A percentile compares a stretch with the other conserved stretches of the same genome.
Evolutionary conservation across 2,329 filamentous ascomycete species (phyloP).

Genomic region (Teratosphaeria viscida): DNA sequence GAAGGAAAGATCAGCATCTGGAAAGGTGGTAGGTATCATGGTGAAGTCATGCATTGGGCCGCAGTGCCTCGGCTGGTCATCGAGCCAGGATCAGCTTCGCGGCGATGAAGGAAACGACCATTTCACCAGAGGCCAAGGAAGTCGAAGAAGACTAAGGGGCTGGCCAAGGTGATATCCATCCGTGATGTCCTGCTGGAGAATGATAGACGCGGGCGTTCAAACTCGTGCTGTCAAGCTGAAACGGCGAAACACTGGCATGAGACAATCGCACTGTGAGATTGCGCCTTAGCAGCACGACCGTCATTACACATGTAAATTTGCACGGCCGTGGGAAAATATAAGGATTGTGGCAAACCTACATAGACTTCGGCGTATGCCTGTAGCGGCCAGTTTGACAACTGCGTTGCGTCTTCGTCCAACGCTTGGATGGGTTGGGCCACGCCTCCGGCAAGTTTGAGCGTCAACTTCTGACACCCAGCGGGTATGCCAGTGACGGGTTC

Average conservation of each 20-base stretch:
- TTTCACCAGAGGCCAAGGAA: background rate
- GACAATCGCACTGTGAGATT: background rate
- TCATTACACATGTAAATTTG: background rate
- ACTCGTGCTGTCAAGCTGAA: background rate
- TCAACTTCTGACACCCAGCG: constrained; percentile 64
- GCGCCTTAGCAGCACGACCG: background rate
- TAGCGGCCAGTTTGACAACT: constrained; percentile 56
- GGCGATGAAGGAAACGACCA: background rate
- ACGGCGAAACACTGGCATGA: background rate
- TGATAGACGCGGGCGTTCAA: background rate
- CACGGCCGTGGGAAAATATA: background rate
- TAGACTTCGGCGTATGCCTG: constrained; percentile 67
- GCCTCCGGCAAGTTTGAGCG: constrained; percentile 55
- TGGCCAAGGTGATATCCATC: background rate
- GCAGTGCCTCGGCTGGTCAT: background rate
- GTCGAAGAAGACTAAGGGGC: background rate
- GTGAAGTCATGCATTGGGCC: background rate
- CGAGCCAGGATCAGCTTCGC: background rate
- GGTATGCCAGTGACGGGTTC: constrained; percentile 91
- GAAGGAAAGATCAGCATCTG: constrained; percentile 1
- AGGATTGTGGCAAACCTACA: constrained; percentile 45
- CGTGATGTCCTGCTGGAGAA: background rate
- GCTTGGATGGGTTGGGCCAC: constrained; percentile 53
- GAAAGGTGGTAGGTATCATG: background rate
- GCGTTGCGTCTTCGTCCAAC: constrained; percentile 59